phyloP scores from a whole-genome alignment of 495 filamentous ascomycete genomes.

The Xylaria flabelliformis region DNA sequence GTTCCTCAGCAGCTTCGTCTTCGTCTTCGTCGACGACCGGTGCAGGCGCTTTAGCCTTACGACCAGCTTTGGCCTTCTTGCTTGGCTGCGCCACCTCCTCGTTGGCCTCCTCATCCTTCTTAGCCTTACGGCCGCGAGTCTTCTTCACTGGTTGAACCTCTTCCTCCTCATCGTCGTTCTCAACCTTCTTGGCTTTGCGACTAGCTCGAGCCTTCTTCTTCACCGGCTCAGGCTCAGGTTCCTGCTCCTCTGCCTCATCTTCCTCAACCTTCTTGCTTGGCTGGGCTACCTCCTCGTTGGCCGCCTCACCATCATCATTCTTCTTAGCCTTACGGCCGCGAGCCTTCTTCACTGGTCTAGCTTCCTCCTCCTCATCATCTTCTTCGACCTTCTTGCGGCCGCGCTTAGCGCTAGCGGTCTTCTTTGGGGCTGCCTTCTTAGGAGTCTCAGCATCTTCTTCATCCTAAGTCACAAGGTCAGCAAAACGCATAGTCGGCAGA shows the following conservation, averaged over 20 bases:
- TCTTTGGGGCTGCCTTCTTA: conserved; percentile 43
- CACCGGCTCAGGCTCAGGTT: conserved; percentile 23
- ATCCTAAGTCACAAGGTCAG: conserved; percentile 26
- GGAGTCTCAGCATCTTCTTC: conserved; percentile 31
- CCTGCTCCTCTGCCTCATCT: conserved; percentile 37
- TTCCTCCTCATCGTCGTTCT: conserved; percentile 36
- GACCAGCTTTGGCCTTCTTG: conserved; percentile 31
- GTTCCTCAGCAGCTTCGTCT: conserved; percentile 43
- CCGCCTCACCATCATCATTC: conserved; percentile 32
- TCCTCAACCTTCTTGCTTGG: conserved; percentile 23
- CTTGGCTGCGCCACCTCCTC: conserved; percentile 21
- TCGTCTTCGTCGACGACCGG: conserved; percentile 19
- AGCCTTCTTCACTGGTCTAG: conserved; percentile 47
- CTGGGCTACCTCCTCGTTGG: conserved; percentile 17
- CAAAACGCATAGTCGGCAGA: not conserved
- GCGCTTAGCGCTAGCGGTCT: conserved; percentile 44
- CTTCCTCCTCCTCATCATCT: conserved; percentile 44
- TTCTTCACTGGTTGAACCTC: conserved; percentile 45
- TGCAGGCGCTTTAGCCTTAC: conserved; percentile 28
- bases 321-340: conserved; percentile 47
- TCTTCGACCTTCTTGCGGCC: conserved; percentile 46
- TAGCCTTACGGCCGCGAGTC: conserved; percentile 50
- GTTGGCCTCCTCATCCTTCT: conserved; percentile 28
- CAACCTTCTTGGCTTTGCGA: conserved; percentile 30
- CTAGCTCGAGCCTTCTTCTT: conserved; percentile 32